These are phyloP conservation scores for Lagenidium giganteum DNA, from an alignment of 352 stramenopile genomes.

Conservation along the genomic window DNA sequence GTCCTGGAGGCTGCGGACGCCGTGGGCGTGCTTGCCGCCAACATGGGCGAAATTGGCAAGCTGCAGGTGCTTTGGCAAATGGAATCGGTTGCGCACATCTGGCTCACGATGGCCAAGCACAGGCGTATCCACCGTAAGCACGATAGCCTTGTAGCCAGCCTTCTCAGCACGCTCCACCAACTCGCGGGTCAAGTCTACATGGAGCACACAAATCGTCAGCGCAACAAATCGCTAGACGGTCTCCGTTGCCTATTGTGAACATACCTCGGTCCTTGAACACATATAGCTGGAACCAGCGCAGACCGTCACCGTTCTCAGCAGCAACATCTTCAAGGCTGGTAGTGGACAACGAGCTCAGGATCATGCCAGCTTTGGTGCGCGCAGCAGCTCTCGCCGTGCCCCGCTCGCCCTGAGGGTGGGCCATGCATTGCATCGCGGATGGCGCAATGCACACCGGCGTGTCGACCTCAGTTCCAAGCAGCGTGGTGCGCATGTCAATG, in stretches of 20 bases:
- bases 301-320: slow-evolving; percentile 43
- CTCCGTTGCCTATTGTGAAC: too few relatives aligned
- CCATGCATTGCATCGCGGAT: slow-evolving; percentile 92
- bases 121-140: slow-evolving; percentile 95
- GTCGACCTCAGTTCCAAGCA: slow-evolving; percentile 88
- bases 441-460: slow-evolving; percentile 92
- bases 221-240: neutral
- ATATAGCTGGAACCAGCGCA: slow-evolving; percentile 96
- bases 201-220: too few relatives aligned
- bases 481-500: slow-evolving; percentile 88
- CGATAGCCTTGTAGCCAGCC: slow-evolving; percentile 94
- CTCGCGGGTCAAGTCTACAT: slow-evolving; percentile 90
- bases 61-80: slow-evolving; percentile 59
- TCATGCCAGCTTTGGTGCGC: slow-evolving; percentile 87
- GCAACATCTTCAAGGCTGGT: slow-evolving; percentile 65
- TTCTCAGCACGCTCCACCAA: slow-evolving; percentile 87
- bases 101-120: slow-evolving; percentile 94
- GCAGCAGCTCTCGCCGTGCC: slow-evolving; percentile 77
- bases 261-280: slow-evolving; percentile 90
- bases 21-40: slow-evolving; percentile 56
- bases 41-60: slow-evolving; percentile 38
- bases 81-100: slow-evolving; percentile 93
- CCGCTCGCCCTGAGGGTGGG: slow-evolving; percentile 92
- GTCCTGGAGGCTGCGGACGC: slow-evolving; percentile 43
- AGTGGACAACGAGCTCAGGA: slow-evolving; percentile 91